Evolutionary conservation across 2,329 filamentous ascomycete species (phyloP), one percentile per base, ranked within the genome.

Genomic region (Cryphonectria parasitica): DNA sequence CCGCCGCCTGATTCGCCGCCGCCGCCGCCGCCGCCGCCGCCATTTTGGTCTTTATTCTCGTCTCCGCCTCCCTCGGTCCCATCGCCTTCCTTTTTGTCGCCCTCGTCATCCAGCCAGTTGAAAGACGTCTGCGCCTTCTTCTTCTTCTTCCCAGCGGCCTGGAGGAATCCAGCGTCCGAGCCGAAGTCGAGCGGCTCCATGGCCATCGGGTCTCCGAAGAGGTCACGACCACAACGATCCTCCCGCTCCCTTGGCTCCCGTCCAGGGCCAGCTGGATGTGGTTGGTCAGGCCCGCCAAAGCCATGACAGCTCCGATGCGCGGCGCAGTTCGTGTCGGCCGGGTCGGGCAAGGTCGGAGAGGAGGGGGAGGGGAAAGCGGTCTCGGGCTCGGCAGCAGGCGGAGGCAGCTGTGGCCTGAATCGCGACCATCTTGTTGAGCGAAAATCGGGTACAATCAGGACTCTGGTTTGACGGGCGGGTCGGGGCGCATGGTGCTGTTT

Each of bases 121-220:
- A 74, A 77, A 58, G 80, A 77, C 0, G 82, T 80, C 41, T 82
- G 78, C 72, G 84, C 84, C 43, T 80, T 83, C 73, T 84, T 84
- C 73, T 84, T 84, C 79, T 91, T 91, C 78, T 86, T 89, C 78
- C 86, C 85, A 2, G 81, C 84, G 52, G 83, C 84, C 76, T 90
- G 85, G 66, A 83, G 82, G 80, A 84, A 88, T 64, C 83, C 86
- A 58, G 87, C 82, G 67, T 85, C 80, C 36, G 84, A 87, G 31
- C 82, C 82, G 70, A 92, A 88, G 76, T 92, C 89, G 66, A 92
- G 80, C 28, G 81, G 76, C 54, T 80, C 77, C 74, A 81, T 79
- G 52, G 77, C 80, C 45, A n/a, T n/a, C n/a, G 84, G 85, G 73
- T 88, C 84, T 56, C 74, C 73, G 45, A 89, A 79, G 7, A 88